Evolutionary conservation across 805 yeast genomes (phyloP), one percentile per base, ranked within the genome.

Genomic region (Candida nanaspora): DNA sequence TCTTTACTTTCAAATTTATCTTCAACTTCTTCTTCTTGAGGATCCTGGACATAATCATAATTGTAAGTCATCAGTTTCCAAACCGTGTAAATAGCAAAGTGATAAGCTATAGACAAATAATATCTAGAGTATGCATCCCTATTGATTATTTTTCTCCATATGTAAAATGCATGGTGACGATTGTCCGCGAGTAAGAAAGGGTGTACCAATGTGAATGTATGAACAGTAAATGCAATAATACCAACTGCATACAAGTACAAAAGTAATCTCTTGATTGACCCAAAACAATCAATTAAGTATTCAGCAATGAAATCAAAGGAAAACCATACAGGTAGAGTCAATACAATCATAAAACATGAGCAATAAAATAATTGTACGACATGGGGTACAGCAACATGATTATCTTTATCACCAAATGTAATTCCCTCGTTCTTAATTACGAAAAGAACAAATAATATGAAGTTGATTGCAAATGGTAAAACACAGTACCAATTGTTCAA

Each of bases 141-240:
- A 48, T 74, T 62, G 35, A 91, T 72, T 22, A 93, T 52, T 43
- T 73, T 74, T 42, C 79, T 76, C 76, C 85, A 86, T 29, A 93
- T 62, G 61, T 93, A 93, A 58, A 93, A 93, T 0, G 95, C 80
- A 57, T 80, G 87, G 61, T 93, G 98, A 51, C 98, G 76, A 63
- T 93, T 93, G 59, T 93, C 98, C 0, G 98, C 94, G 34, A 91
- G 68, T 31, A 93, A 60, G 59, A 91, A 93, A 7, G 97, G 97
- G 59, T 93, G 98, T 2, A 79, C 80, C 2, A 82, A 66, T 0
- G 96, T 85, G 57, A 72, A 82, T 43, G 68, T 68, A 29, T 78
- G 66, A 18, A 86, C 70, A 2, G 76, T 53, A 16, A 69, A 47
- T 46, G 63, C 62, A 20, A 84, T 72, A 1, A 56, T 46, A 3